phyloP scores from a whole-genome alignment of 2,329 filamentous ascomycete species.

The Torrubiellomyces zombiae region DNA sequence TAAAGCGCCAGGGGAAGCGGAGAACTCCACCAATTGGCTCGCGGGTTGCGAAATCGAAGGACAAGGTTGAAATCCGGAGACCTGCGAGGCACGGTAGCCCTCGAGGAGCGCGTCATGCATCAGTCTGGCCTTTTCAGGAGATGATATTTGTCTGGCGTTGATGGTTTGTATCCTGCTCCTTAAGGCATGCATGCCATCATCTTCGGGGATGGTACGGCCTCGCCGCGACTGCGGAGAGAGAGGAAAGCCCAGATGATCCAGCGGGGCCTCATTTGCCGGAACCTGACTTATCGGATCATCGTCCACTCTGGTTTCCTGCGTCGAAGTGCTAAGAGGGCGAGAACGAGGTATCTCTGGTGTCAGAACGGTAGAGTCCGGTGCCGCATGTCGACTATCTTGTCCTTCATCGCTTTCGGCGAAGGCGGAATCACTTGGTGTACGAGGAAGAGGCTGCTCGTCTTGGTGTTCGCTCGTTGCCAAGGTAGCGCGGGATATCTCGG shows the following conservation, averaged over 20 bases:
- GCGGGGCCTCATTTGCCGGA: constrained; percentile 9
- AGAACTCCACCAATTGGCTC: constrained; percentile 19
- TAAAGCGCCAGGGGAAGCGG: constrained; percentile 26
- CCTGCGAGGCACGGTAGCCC: constrained; percentile 34
- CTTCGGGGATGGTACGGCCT: constrained; percentile 41
- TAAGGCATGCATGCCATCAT: constrained; percentile 60
- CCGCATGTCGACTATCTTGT: constrained; percentile 5
- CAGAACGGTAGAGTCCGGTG: constrained; percentile 4
- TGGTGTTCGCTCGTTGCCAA: constrained; percentile 18
- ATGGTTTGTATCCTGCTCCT: constrained; percentile 53
- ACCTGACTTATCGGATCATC: constrained; percentile 8
- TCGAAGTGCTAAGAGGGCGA: constrained; percentile 17
- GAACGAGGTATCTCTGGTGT: constrained; percentile 10
- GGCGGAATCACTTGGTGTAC: constrained; percentile 5
- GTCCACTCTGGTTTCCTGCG: constrained; percentile 17
- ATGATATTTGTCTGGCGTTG: constrained; percentile 40
- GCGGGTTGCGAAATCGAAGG: constrained; percentile 6
- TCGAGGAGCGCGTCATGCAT: constrained; percentile 59
- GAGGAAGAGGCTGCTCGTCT: too few species aligned
- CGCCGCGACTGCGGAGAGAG: constrained; percentile 13
- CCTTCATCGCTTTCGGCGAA: constrained; percentile 13
- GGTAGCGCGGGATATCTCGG: constrained; percentile 27
- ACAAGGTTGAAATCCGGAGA: constrained; percentile 3
- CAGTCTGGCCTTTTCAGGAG: constrained; percentile 50
- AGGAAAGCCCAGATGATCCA: constrained; percentile 17